phyloP scores from a whole-genome alignment of 1,284 basidiomycete genomes.

The Ganoderma boninense region DNA sequence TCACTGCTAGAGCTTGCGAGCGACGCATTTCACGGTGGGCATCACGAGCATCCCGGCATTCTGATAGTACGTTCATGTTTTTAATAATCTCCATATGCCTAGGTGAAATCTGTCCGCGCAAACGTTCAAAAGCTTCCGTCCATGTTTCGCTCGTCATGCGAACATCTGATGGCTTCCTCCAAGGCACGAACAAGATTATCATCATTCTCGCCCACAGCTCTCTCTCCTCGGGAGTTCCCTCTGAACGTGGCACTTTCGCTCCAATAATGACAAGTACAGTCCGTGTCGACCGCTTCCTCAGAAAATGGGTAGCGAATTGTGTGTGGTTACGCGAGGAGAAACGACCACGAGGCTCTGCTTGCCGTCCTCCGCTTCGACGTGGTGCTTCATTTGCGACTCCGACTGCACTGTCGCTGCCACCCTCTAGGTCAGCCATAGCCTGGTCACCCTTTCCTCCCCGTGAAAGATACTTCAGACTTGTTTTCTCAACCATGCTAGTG shows the following conservation, averaged over 20 bases:
- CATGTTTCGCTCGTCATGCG: background rate
- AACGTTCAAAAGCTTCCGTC: background rate
- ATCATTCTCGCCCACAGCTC: background rate
- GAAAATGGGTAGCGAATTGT: background rate
- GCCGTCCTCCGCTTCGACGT: no score
- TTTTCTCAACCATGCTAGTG: background rate
- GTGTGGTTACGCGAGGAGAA: background rate
- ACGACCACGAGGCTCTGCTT: background rate
- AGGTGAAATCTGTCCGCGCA: background rate
- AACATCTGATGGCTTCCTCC: background rate
- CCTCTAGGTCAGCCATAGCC: no score
- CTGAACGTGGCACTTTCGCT: background rate
- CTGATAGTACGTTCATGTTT: background rate
- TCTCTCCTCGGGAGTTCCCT: background rate
- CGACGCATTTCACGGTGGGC: background rate
- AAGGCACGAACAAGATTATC: background rate
- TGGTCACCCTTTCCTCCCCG: background rate
- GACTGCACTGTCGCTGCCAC: no score
- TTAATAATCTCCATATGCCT: background rate
- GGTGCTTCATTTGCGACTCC: no score
- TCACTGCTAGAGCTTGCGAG: background rate
- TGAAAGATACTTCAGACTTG: background rate
- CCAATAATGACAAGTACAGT: background rate
- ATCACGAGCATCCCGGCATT: background rate
- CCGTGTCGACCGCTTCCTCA: background rate